phyloP scores from a whole-genome alignment of 495 filamentous ascomycete species.

The Podospora conica region DNA sequence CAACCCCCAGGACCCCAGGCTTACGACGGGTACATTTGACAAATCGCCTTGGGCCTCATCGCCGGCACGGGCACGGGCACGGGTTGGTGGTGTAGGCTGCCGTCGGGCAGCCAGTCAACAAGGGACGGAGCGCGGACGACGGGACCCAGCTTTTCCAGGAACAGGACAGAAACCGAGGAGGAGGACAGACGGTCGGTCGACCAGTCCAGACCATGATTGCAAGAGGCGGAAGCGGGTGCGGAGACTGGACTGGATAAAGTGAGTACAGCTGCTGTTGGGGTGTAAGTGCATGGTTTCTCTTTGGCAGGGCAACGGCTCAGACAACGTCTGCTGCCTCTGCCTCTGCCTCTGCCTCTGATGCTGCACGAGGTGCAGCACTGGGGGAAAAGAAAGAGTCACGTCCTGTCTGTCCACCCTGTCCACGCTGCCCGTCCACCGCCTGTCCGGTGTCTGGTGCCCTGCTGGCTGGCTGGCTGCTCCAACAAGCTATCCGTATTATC shows the following conservation, averaged over 20 bases:
- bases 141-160: neutral
- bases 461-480: no score
- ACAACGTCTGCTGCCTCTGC: neutral
- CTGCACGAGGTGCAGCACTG: neutral
- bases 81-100: slow-evolving; percentile 1
- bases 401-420: neutral
- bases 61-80: neutral
- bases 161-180: neutral
- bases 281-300: slow-evolving; percentile 19
- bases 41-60: slow-evolving; percentile 5
- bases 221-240: neutral
- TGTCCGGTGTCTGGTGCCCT: no score
- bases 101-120: slow-evolving; percentile 9
- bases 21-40: neutral
- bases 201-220: neutral
- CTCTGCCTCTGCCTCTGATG: slow-evolving; percentile 5
- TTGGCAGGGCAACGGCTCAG: slow-evolving; percentile 13
- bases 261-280: neutral
- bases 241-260: neutral
- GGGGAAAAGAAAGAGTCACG: neutral
- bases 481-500: neutral
- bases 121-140: neutral
- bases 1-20: neutral
- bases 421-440: no score
- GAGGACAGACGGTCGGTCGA: neutral